phyloP scores from a whole-genome alignment of 2,329 filamentous ascomycete genomes.

The Dactylellina leptospora region DNA sequence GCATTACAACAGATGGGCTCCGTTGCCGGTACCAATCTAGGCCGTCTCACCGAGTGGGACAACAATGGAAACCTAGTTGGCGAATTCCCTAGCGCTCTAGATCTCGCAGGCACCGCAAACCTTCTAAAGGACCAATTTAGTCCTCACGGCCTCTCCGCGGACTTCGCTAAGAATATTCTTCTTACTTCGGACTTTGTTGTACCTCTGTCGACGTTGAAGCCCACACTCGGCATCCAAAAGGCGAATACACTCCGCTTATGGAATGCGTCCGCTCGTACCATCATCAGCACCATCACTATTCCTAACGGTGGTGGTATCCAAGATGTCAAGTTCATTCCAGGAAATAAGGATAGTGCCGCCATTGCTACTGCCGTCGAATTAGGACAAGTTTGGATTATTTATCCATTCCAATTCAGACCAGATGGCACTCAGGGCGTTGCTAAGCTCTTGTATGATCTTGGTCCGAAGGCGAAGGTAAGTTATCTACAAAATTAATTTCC shows the following conservation, averaged over 20 bases:
- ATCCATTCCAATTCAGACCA: constrained; percentile 61
- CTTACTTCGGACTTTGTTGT: constrained; percentile 72
- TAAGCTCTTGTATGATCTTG: constrained; percentile 69
- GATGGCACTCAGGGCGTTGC: constrained; percentile 69
- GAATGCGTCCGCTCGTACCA: constrained; percentile 66
- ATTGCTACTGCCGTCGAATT: constrained; percentile 70
- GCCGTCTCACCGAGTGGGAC: constrained; percentile 70
- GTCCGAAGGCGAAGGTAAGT: constrained; percentile 63
- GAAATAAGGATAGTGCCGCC: constrained; percentile 68
- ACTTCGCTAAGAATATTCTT: constrained; percentile 68
- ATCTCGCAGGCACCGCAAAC: constrained; percentile 66
- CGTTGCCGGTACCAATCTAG: constrained; percentile 68
- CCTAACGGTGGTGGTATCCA: constrained; percentile 70
- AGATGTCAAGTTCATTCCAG: constrained; percentile 73
- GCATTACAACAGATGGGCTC: constrained; percentile 57
- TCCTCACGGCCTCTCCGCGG: constrained; percentile 69
- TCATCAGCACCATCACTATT: constrained; percentile 70
- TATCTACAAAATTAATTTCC: background rate
- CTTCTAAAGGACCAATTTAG: constrained; percentile 70
- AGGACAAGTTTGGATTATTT: constrained; percentile 72
- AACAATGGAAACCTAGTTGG: constrained; percentile 69
- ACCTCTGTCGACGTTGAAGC: constrained; percentile 70
- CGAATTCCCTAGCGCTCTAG: constrained; percentile 67
- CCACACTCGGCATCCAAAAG: constrained; percentile 65
- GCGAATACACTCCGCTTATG: constrained; percentile 70